A percentile compares a stretch with the other conserved stretches of the same genome.
These are phyloP conservation scores for Alternaria hordeiaustralica DNA, from an alignment of 2,329 filamentous ascomycete genomes.

Conservation along the genomic window DNA sequence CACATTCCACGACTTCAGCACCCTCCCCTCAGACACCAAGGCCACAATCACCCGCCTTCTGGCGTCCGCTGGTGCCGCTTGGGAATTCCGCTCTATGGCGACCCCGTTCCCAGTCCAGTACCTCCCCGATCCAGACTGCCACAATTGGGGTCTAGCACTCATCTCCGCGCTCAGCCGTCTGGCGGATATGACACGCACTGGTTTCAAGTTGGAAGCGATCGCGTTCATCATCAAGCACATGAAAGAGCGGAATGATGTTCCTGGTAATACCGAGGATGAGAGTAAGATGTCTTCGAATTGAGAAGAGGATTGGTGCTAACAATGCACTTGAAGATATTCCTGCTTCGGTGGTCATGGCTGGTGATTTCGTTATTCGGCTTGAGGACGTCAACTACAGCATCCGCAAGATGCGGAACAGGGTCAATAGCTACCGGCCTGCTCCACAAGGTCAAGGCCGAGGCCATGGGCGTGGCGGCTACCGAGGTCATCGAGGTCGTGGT, in stretches of 20 bases:
- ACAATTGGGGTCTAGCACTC: neutral
- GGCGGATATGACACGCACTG: neutral
- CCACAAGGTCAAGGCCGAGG: neutral
- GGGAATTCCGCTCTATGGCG: neutral
- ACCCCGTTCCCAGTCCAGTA: neutral
- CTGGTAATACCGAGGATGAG: neutral
- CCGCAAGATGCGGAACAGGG: neutral
- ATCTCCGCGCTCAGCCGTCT: neutral
- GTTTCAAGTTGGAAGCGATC: neutral
- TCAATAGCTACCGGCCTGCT: neutral
- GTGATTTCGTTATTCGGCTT: conserved; percentile 1
- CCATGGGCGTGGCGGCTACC: neutral
- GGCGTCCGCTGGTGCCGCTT: neutral
- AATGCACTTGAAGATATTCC: neutral
- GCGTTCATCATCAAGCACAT: neutral
- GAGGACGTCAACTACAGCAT: neutral
- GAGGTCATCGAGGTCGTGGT: neutral
- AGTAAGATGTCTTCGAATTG: neutral
- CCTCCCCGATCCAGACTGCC: neutral
- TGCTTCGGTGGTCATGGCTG: neutral
- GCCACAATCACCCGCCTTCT: neutral
- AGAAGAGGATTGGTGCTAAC: neutral
- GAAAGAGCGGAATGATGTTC: neutral
- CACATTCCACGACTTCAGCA: neutral
- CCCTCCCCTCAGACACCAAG: neutral